Percentiles rank a stretch among this genome's conserved stretches.
These are phyloP conservation scores for Zygoascus bituminiphila DNA, from an alignment of 805 yeast species.

Conservation along the genomic window DNA sequence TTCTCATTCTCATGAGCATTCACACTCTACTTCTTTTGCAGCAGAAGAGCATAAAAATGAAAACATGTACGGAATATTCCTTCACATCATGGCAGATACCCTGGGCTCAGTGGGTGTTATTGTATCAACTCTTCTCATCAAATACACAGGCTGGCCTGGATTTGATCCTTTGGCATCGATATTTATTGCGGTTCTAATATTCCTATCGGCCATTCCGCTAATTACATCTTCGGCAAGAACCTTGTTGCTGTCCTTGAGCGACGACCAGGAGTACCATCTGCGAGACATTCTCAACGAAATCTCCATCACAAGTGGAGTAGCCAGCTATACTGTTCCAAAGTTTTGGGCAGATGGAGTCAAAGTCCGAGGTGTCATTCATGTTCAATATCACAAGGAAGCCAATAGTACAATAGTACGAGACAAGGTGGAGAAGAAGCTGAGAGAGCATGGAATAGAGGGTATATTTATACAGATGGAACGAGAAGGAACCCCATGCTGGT, in stretches of 20 bases:
- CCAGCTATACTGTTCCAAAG: constrained; percentile 79
- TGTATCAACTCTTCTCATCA: constrained; percentile 73
- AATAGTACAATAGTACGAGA: constrained; percentile 51
- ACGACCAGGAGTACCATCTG: constrained; percentile 51
- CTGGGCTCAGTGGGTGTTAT: constrained; percentile 96
- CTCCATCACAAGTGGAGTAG: constrained; percentile 65
- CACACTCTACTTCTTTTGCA: constrained; percentile 29
- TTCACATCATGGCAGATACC: constrained; percentile 92
- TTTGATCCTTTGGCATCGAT: constrained; percentile 92
- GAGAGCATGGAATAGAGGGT: constrained; percentile 40
- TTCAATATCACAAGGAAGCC: constrained; percentile 62
- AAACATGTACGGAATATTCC: constrained; percentile 88
- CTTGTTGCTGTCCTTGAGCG: constrained; percentile 54
- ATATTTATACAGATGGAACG: constrained; percentile 63
- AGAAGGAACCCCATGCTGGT: constrained; percentile 62
- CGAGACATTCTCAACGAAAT: constrained; percentile 62
- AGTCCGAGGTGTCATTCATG: constrained; percentile 72
- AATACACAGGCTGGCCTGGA: constrained; percentile 62
- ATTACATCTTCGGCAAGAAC: constrained; percentile 72
- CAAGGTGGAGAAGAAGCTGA: constrained; percentile 50
- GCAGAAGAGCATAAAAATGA: constrained; percentile 37
- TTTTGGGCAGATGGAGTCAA: constrained; percentile 66
- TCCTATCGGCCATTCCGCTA: constrained; percentile 76
- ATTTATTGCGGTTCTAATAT: constrained; percentile 72
- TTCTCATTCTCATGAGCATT: constrained; percentile 14